Evolutionary conservation across 2,329 filamentous ascomycete genomes (phyloP), one percentile per base, ranked within the genome.

Genomic region (Aspergillus fijiensis): DNA sequence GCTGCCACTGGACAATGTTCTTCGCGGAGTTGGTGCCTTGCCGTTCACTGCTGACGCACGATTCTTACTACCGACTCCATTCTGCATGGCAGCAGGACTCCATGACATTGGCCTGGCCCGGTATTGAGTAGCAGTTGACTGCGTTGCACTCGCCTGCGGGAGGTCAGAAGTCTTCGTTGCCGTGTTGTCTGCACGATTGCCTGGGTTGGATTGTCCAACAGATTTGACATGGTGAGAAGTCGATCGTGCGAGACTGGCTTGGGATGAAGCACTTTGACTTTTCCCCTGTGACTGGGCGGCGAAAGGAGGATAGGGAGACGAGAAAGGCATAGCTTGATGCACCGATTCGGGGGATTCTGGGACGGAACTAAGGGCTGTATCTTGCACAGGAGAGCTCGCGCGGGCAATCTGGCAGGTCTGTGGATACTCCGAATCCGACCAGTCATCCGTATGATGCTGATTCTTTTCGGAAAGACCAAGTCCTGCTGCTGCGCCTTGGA

Each of bases 1-100:
- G 68, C 89, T 91, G 29, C 84, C 87, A 65, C 87, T 86, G 0
- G 88, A 90, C 19, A 78, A 81, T 10, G 79, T 83, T 2, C 87
- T 83, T 59, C 79, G 77, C 9, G 86, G 74, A 5, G 39, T 54
- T 21, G 42, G 27, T 39, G 59, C 33, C 51, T 60, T 49, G 29
- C 60, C 55, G 48, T 65, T 49, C 47, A 60, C 31, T 11, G 42
- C 33, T 23, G 42, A 55, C 27, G 62, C 55, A 47, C 55, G 52
- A 58, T 53, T 45, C n/a, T 23, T 23, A 3, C 49, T 39, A 9
- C 16, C 49, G 25, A 65, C 65, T 21, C 55, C 51, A 23, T 55
- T 58, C 23, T 64, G 67, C 12, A 68, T 12, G 63, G 67, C 63
- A 42, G 54, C 59, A 9, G 69, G 63, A 9, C 60, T 69, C 54